Evolutionary conservation across 495 filamentous ascomycete species (phyloP).

Genomic region (Parathielavia appendiculata): DNA sequence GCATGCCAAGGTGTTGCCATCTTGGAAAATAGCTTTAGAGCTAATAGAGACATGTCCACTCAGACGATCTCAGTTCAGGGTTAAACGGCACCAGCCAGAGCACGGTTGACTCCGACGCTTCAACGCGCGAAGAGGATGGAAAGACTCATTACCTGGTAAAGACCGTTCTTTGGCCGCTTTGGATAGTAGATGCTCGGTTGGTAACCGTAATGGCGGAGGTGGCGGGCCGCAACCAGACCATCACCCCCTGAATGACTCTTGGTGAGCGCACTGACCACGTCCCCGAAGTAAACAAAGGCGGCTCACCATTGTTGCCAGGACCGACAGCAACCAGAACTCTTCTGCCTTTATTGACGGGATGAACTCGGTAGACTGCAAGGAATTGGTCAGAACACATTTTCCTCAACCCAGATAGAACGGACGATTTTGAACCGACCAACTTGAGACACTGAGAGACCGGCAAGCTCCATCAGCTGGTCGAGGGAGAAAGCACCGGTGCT

Average conservation of each 20-base stretch:
- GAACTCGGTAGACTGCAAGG: constrained; percentile 68
- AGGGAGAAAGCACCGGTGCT: constrained; percentile 84
- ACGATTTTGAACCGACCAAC: constrained; percentile 53
- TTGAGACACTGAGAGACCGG: constrained; percentile 89
- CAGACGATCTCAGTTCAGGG: neutral
- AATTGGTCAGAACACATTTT: constrained; percentile 3
- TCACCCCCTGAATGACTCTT: constrained; percentile 61
- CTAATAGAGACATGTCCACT: neutral
- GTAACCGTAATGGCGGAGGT: constrained; percentile 93
- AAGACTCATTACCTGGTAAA: constrained; percentile 62
- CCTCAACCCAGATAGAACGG: neutral
- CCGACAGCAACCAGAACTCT: constrained; percentile 84
- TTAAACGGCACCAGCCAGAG: neutral
- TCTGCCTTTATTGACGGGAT: constrained; percentile 66
- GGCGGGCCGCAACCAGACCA: constrained; percentile 89
- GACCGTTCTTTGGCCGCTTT: constrained; percentile 80
- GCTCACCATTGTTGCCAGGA: constrained; percentile 86
- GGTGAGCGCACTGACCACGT: constrained; percentile 27
- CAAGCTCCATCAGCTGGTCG: constrained; percentile 96
- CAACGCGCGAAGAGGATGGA: neutral
- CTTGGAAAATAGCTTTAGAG: neutral
- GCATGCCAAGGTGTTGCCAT: neutral
- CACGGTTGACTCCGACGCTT: neutral
- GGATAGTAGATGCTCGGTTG: constrained; percentile 88
- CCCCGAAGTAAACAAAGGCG: constrained; percentile 13